phyloP scores from a whole-genome alignment of 257 asterid genomes.

The Handroanthus guayacan region DNA sequence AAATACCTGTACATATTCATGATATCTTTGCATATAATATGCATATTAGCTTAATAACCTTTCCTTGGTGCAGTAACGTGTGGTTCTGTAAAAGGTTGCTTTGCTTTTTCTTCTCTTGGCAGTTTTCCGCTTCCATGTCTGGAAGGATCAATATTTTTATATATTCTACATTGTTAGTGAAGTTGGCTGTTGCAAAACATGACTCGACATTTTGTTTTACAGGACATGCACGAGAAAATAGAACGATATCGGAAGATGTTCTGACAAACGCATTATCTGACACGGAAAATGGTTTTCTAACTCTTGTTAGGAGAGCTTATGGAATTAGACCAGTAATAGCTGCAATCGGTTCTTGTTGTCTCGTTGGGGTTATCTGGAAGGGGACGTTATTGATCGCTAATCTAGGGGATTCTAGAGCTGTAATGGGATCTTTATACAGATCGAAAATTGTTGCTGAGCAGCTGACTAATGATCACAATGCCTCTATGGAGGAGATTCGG shows the following conservation, averaged over 20 bases:
- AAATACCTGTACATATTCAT: background rate
- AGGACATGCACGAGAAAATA: slow-evolving; percentile 70
- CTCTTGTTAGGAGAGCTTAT: slow-evolving; percentile 58
- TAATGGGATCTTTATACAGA: slow-evolving; percentile 59
- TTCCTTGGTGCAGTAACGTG: background rate
- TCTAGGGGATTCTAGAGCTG: slow-evolving; percentile 92
- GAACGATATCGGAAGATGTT: slow-evolving; percentile 61
- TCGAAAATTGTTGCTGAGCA: slow-evolving; percentile 68
- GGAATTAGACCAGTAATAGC: slow-evolving; percentile 55
- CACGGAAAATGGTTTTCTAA: slow-evolving; percentile 69
- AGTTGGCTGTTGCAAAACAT: slow-evolving; percentile 15
- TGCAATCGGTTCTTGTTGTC: slow-evolving; percentile 77
- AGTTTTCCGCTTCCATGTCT: background rate
- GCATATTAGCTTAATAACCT: background rate
- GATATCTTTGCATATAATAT: background rate
- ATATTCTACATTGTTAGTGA: background rate
- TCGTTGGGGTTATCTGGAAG: slow-evolving; percentile 80
- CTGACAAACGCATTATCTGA: slow-evolving; percentile 60
- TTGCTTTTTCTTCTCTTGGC: background rate
- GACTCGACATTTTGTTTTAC: slow-evolving; percentile 32
- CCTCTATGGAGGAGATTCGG: slow-evolving; percentile 67
- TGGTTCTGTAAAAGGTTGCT: background rate
- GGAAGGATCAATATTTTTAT: slow-evolving; percentile 12
- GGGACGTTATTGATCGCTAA: slow-evolving; percentile 67
- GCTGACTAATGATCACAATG: slow-evolving; percentile 81